Conservation (phyloP, 169 alveolate species). For the Cryptosporidium canis region DNA sequence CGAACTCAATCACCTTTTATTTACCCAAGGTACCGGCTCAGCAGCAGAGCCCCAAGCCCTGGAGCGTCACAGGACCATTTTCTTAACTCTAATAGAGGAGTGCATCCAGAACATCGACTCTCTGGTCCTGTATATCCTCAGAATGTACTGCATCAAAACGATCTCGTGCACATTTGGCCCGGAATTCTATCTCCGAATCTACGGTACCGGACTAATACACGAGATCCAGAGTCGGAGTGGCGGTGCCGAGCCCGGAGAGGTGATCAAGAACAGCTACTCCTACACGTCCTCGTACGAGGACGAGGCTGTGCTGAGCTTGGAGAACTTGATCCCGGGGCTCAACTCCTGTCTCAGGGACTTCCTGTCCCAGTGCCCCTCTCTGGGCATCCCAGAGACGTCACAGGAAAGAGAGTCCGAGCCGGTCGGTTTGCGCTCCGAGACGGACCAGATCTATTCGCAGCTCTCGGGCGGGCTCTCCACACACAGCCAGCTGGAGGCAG, state of each 20-base stretch:
- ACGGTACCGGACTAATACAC: slow-evolving; percentile 1
- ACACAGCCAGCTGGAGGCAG: not conserved
- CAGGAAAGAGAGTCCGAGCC: not conserved
- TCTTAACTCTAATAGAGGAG: slow-evolving; percentile 14
- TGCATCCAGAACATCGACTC: slow-evolving; percentile 36
- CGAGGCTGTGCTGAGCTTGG: not conserved
- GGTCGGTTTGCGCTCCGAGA: too few relatives aligned
- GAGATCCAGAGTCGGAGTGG: not conserved
- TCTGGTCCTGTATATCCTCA: not conserved
- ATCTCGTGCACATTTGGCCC: slow-evolving; percentile 4
- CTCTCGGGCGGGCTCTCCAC: not conserved
- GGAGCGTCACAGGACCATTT: not conserved
- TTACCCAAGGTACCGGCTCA: not conserved
- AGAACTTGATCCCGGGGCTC: slow-evolving; percentile 11
- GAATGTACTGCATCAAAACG: slow-evolving; percentile 1
- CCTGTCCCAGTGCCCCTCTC: slow-evolving; percentile 3
- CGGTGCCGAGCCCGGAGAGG: not conserved
- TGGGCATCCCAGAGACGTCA: too few relatives aligned
- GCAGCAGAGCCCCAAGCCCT: not conserved
- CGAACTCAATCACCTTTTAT: slow-evolving; percentile 4
- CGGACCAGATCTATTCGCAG: not conserved
- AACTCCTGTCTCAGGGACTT: slow-evolving; percentile 1
- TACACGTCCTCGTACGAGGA: not conserved
- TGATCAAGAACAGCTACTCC: not conserved
- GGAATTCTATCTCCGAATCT: slow-evolving; percentile 17